These are phyloP conservation scores for Xylaria sp. DNA, from an alignment of 2,329 filamentous ascomycete genomes.

Conservation along the genomic window DNA sequence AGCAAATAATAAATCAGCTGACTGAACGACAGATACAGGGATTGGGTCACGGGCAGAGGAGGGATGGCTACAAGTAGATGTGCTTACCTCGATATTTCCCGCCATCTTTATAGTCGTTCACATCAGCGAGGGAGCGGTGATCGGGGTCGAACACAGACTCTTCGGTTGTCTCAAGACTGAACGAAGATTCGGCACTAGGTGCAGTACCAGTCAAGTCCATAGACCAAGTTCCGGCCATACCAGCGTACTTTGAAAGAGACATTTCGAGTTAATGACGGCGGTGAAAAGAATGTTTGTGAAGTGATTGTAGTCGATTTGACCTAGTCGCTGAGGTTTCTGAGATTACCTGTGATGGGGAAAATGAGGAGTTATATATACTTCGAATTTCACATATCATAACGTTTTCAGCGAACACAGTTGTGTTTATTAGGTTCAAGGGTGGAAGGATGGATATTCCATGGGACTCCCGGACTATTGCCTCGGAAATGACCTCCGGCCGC, in stretches of 20 bases:
- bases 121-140: conserved; percentile 12
- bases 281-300: background rate
- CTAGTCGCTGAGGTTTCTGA: background rate
- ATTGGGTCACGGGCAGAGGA: background rate
- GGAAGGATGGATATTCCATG: background rate
- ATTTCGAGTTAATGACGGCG: background rate
- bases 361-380: conserved; percentile 16
- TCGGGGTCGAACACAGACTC: conserved; percentile 22
- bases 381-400: background rate
- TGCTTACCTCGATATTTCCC: conserved; percentile 21
- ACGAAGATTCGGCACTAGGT: conserved; percentile 6
- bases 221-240: conserved; percentile 19
- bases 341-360: conserved; percentile 1
- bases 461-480: background rate
- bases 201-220: conserved; percentile 12
- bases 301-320: background rate
- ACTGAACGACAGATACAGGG: conserved; percentile 1
- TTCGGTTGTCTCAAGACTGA: conserved; percentile 12
- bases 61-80: background rate
- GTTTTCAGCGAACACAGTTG: background rate
- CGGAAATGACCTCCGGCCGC: background rate
- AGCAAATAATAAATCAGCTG: background rate
- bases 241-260: conserved; percentile 22
- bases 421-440: background rate
- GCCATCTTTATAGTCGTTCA: conserved; percentile 11